Evolutionary conservation across 768 basidiomycete genomes (phyloP), one percentile per base, ranked within the genome.

Genomic region (Mycena filopes): DNA sequence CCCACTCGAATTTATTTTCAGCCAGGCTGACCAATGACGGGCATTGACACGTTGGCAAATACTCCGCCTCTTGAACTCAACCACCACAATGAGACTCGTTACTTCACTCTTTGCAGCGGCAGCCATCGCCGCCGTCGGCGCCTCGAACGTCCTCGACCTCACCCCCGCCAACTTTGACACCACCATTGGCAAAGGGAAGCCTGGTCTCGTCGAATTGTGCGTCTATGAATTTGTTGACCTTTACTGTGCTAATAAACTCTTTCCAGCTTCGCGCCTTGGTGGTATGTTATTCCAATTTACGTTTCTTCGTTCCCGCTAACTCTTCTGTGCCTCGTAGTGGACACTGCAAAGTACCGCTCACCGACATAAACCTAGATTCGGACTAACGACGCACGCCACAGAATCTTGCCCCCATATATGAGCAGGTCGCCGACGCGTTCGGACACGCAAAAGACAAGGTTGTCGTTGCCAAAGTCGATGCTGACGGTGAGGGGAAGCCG

Each of bases 181-280:
- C 29, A 75, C 89, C 60, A 80, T 97, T 72, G 95, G 95, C 53
- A 79, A 90, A 61, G 93, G 91, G 58, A 93, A 87, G 73, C 91
- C 93, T 59, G 94, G 90, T 71, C 83, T 96, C 36, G 93, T 97
- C 26, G 95, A 96, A 79, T 96, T 97, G 94, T 96, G 72, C 77
- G 95, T 85, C 7, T 26, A 4, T 42, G 23, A 15, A 18, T 43
- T 69, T 49, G 18, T 41, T 26, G 16, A 36, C 31, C 21, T 31
- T 26, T 45, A 53, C 28, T 8, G 29, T 23, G 21, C 57, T 31
- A 42, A 65, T 67, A 59, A 21, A 29, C 26, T 7, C 28, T 21
- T n/a, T 8, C 1, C 45, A 95, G 93, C 77, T 95, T 90, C 70
- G 94, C 94, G 20, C 91, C 94, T 11, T 95, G 94, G 94, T 95